phyloP scores from a whole-genome alignment of 306 rosid genomes.

The Begonia masoniana region DNA sequence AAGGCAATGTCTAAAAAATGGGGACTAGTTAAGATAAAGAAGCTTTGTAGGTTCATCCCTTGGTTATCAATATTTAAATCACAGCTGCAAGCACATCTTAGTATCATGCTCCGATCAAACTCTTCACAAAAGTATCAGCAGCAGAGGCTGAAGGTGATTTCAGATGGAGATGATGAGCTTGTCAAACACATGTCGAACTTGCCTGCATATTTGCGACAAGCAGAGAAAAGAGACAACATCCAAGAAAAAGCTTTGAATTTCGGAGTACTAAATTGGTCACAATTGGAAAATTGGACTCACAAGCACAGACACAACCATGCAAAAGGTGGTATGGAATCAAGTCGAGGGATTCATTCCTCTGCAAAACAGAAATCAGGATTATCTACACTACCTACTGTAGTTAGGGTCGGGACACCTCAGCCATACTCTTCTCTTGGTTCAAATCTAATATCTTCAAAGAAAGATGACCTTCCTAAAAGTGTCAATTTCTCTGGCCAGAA shows the following conservation, averaged over 20 bases:
- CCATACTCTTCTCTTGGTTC: constrained; percentile 20
- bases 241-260: constrained; percentile 68
- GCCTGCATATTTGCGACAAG: constrained; percentile 60
- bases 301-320: constrained; percentile 26
- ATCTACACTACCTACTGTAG: constrained; percentile 14
- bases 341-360: constrained; percentile 17
- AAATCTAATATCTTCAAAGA: constrained; percentile 20
- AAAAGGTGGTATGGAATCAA: constrained; percentile 18
- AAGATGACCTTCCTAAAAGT: constrained; percentile 17
- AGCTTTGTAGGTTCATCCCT: constrained; percentile 15
- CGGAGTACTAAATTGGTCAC: constrained; percentile 88
- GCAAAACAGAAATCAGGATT: constrained; percentile 18
- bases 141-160: constrained; percentile 25
- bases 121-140: constrained; percentile 9
- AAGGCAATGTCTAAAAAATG: constrained; percentile 18
- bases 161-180: constrained; percentile 56
- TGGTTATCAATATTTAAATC: constrained; percentile 16
- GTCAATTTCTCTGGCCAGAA: constrained; percentile 20
- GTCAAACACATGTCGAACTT: constrained; percentile 80
- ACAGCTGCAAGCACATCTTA: constrained; percentile 17
- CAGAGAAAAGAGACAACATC: constrained; percentile 33
- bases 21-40: constrained; percentile 22
- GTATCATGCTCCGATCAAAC: constrained; percentile 9
- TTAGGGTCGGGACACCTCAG: constrained; percentile 15
- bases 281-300: constrained; percentile 71